These are phyloP conservation scores for Aspergillus piperis DNA, from an alignment of 2,329 filamentous ascomycete genomes.

Conservation along the genomic window DNA sequence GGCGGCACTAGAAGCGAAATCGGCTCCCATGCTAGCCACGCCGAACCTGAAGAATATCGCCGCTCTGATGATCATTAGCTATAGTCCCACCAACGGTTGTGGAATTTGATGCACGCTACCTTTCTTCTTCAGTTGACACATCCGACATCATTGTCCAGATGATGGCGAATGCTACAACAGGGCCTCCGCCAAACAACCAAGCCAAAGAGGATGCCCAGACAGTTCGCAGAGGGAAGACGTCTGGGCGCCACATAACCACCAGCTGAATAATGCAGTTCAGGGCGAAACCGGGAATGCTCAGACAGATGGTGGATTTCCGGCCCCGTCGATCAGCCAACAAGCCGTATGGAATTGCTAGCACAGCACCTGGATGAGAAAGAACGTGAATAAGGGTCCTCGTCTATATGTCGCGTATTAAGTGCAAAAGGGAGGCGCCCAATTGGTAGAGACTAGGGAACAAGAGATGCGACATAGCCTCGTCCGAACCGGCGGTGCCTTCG, in stretches of 20 bases:
- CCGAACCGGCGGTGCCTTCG: neutral
- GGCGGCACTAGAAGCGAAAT: slow-evolving; percentile 42
- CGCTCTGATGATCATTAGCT: slow-evolving; percentile 30
- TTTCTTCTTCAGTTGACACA: slow-evolving; percentile 49
- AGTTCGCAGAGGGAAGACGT: slow-evolving; percentile 47
- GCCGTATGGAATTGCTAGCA: slow-evolving; percentile 53
- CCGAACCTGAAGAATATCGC: slow-evolving; percentile 45
- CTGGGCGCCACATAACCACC: slow-evolving; percentile 40
- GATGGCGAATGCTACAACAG: slow-evolving; percentile 50
- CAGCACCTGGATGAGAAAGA: slow-evolving; percentile 36
- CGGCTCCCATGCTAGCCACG: slow-evolving; percentile 42
- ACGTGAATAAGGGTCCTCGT: slow-evolving; percentile 10
- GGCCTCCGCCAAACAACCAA: slow-evolving; percentile 50
- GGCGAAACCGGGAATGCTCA: slow-evolving; percentile 46
- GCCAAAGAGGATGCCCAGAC: slow-evolving; percentile 52
- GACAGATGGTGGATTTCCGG: slow-evolving; percentile 48
- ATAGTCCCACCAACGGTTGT: slow-evolving; percentile 26
- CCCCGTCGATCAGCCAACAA: slow-evolving; percentile 52
- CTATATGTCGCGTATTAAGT: neutral
- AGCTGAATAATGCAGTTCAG: slow-evolving; percentile 37
- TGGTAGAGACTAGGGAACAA: neutral
- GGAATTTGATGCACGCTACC: slow-evolving; percentile 26
- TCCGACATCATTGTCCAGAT: slow-evolving; percentile 55
- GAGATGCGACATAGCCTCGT: neutral
- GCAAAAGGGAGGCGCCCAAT: neutral